Evolutionary conservation across 768 basidiomycete species (phyloP).

Genomic region (Filobasidium wieringae): DNA sequence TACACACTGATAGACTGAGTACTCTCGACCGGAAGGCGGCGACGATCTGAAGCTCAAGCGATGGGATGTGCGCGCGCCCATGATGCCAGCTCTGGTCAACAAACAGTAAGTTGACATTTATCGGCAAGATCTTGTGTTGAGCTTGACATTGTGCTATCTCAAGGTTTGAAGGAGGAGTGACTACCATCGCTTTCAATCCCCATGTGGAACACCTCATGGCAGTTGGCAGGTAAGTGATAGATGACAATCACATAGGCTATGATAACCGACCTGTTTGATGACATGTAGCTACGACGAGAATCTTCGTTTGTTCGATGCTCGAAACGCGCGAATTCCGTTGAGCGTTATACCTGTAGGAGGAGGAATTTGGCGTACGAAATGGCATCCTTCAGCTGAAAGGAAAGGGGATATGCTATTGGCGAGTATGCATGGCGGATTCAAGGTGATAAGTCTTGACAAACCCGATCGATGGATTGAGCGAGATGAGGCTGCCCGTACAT

Average conservation of each 20-base stretch:
- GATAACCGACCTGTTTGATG: background rate
- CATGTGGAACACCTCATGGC: constrained; percentile 68
- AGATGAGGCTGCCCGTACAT: constrained; percentile 7
- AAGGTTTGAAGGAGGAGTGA: constrained; percentile 87
- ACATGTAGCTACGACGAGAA: constrained; percentile 62
- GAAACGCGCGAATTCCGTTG: constrained; percentile 54
- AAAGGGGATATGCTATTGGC: constrained; percentile 73
- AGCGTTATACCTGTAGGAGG: constrained; percentile 62
- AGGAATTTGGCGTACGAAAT: constrained; percentile 91
- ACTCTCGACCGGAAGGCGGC: constrained; percentile 50
- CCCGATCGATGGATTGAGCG: constrained; percentile 14
- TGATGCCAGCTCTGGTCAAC: constrained; percentile 57
- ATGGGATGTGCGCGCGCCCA: constrained; percentile 73
- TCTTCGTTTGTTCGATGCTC: constrained; percentile 69
- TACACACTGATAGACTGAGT: background rate
- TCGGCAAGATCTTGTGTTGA: background rate
- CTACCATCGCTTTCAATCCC: constrained; percentile 75
- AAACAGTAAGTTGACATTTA: constrained; percentile 46
- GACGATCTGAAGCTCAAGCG: constrained; percentile 81
- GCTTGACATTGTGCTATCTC: background rate
- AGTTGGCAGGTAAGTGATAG: constrained; percentile 63
- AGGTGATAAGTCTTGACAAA: constrained; percentile 51
- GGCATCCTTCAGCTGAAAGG: constrained; percentile 67
- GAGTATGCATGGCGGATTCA: constrained; percentile 96
- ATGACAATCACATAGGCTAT: background rate